These are phyloP conservation scores for Corchorus olitorius DNA, from an alignment of 345 rosid species.

Conservation along the genomic window DNA sequence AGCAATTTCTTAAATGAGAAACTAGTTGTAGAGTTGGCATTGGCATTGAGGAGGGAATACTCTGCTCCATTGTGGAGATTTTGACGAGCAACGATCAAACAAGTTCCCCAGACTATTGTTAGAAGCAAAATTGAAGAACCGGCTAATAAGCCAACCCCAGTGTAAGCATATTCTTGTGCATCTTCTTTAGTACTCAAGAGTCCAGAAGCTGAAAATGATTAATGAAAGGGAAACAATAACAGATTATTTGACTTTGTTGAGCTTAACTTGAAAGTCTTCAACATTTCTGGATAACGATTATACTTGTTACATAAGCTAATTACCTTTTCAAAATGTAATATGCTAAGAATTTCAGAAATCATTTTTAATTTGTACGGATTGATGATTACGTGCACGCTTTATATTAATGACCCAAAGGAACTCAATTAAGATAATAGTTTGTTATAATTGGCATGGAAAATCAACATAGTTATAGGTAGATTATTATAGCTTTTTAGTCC, in stretches of 20 bases:
- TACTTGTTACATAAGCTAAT: no score
- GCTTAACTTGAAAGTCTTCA: no score
- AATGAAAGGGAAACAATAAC: background rate
- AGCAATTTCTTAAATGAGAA: background rate
- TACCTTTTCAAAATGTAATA: no score
- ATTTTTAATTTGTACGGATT: no score
- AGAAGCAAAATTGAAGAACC: slow-evolving; percentile 87
- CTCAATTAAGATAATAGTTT: no score
- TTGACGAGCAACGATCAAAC: slow-evolving; percentile 67
- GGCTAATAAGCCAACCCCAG: slow-evolving; percentile 86
- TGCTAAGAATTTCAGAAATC: no score
- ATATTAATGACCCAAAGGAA: no score
- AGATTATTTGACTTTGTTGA: background rate
- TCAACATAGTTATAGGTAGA: no score
- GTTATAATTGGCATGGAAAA: no score
- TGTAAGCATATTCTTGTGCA: slow-evolving; percentile 86
- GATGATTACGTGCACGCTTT: no score
- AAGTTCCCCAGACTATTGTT: slow-evolving; percentile 81
- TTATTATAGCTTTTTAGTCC: no score
- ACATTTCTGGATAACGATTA: no score
- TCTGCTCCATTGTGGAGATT: slow-evolving; percentile 30
- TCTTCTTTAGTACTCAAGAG: slow-evolving; percentile 59
- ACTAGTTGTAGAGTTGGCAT: background rate
- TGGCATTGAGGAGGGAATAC: background rate
- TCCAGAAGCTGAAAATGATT: slow-evolving; percentile 60